phyloP scores from a whole-genome alignment of 179 eudicot species.

The Amaranthus tricolor region DNA sequence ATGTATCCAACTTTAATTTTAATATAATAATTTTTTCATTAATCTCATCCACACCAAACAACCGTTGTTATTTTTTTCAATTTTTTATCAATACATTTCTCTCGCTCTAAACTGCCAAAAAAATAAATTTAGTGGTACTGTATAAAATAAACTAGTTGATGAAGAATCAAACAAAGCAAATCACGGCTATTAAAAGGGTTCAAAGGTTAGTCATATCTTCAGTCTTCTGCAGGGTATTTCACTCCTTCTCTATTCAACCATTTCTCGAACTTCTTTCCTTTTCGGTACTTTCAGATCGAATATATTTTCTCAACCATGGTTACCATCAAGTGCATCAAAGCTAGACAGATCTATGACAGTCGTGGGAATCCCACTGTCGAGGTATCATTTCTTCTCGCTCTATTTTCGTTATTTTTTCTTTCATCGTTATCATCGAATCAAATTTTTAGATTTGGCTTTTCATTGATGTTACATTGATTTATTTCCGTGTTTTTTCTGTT shows the following conservation, averaged over 20 bases:
- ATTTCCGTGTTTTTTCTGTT: neutral
- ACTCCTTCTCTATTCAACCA: neutral
- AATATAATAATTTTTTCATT: neutral
- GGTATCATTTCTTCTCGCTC: conserved; percentile 32
- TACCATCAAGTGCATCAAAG: conserved; percentile 61
- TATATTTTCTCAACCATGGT: conserved; percentile 38
- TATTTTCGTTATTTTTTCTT: neutral
- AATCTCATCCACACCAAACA: neutral
- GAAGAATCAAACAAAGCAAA: neutral
- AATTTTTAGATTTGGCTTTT: neutral
- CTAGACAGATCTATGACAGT: conserved; percentile 96
- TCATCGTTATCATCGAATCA: conserved; percentile 13
- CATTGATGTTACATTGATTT: neutral
- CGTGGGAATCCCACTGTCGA: conserved; percentile 98
- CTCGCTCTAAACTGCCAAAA: neutral
- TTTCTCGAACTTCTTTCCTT: neutral
- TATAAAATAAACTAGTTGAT: neutral
- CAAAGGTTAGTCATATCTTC: neutral
- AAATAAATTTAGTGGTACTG: neutral
- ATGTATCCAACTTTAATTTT: neutral
- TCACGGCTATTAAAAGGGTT: neutral
- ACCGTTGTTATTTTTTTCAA: no score
- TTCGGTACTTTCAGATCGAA: conserved; percentile 8
- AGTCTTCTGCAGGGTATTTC: neutral
- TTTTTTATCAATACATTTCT: no score